Evolutionary conservation across 2,329 filamentous ascomycete genomes (phyloP).

Genomic region (Alternaria sp.): DNA sequence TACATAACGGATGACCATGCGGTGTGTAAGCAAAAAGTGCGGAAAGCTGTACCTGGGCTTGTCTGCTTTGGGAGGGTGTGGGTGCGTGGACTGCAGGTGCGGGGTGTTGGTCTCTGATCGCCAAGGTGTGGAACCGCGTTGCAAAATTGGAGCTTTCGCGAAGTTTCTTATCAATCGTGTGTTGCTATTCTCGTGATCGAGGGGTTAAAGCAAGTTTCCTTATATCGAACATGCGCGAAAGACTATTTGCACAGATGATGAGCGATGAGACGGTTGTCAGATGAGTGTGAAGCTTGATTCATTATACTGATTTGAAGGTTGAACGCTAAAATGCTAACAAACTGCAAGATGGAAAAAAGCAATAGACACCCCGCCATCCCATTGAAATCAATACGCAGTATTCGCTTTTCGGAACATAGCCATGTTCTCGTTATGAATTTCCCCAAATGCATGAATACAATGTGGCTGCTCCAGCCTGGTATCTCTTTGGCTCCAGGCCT

Average conservation of each 20-base stretch:
- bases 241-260: not conserved
- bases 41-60: slow-evolving; percentile 15
- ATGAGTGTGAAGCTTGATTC: not conserved
- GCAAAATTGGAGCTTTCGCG: not conserved
- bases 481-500: slow-evolving; percentile 41
- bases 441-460: slow-evolving; percentile 24
- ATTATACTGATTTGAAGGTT: slow-evolving; percentile 16
- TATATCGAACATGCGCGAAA: not conserved
- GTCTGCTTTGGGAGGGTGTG: slow-evolving; percentile 8
- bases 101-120: slow-evolving; percentile 13
- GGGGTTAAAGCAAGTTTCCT: not conserved
- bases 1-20: slow-evolving; percentile 8
- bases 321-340: slow-evolving; percentile 27
- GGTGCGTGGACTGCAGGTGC: slow-evolving; percentile 11
- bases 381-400: slow-evolving; percentile 20
- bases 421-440: slow-evolving; percentile 18
- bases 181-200: not conserved
- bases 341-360: not conserved
- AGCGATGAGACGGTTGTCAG: not conserved
- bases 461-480: slow-evolving; percentile 38
- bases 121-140: not conserved
- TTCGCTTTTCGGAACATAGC: slow-evolving; percentile 12
- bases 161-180: not conserved
- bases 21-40: slow-evolving; percentile 22
- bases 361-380: slow-evolving; percentile 15